Percentiles rank a stretch among this genome's conserved stretches.
These are phyloP conservation scores for Noccaea bulbosa DNA, from an alignment of 345 rosid species.

Conservation along the genomic window DNA sequence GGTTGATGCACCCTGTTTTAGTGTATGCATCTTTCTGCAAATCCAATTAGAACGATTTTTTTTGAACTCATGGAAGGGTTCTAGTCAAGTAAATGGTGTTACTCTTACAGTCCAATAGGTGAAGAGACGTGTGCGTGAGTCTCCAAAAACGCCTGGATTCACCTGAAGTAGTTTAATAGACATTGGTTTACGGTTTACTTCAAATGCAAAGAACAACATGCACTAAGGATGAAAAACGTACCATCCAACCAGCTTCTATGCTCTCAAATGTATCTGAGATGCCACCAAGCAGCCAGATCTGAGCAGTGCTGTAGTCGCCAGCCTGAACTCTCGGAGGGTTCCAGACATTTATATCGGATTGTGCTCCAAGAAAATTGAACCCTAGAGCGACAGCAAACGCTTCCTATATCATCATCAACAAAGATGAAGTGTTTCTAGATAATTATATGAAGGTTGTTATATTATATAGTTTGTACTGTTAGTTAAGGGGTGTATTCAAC, in stretches of 20 bases:
- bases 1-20: slow-evolving; percentile 51
- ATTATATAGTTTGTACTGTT: too few species aligned
- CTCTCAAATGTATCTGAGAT: slow-evolving; percentile 41
- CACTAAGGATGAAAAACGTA: neutral
- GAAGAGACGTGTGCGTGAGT: slow-evolving; percentile 42
- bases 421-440: neutral
- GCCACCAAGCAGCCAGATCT: slow-evolving; percentile 55
- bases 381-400: slow-evolving; percentile 44
- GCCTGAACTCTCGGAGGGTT: slow-evolving; percentile 45
- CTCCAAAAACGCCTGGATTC: slow-evolving; percentile 42
- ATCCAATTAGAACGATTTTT: neutral
- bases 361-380: slow-evolving; percentile 49
- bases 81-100: neutral
- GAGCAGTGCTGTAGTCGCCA: slow-evolving; percentile 47
- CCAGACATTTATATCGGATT: slow-evolving; percentile 59
- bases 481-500: too few species aligned
- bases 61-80: neutral
- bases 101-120: slow-evolving; percentile 48
- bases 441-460: neutral
- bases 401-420: slow-evolving; percentile 42
- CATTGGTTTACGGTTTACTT: neutral
- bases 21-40: slow-evolving; percentile 43
- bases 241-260: slow-evolving; percentile 64
- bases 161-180: slow-evolving; percentile 32
- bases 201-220: neutral